These are phyloP conservation scores for Epicoccum nigrum DNA, from an alignment of 2,329 filamentous ascomycete genomes.

Conservation along the genomic window DNA sequence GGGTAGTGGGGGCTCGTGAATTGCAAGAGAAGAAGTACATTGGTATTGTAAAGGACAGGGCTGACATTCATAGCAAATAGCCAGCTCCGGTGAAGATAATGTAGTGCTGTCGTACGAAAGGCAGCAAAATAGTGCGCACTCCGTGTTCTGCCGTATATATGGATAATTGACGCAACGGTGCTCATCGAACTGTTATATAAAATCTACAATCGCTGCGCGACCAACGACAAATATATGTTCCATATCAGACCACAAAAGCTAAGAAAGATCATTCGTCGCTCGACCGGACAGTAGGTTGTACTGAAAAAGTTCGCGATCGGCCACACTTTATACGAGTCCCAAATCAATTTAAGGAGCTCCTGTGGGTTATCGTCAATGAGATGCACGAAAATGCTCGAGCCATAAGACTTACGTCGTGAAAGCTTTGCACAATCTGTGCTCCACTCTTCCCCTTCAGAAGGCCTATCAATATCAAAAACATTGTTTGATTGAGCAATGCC, in stretches of 20 bases:
- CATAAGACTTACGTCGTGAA: slow-evolving; percentile 50
- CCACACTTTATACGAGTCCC: slow-evolving; percentile 75
- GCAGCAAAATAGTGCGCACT: too few relatives aligned
- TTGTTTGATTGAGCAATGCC: slow-evolving; percentile 67
- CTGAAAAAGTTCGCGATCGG: slow-evolving; percentile 73
- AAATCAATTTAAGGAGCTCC: slow-evolving; percentile 45
- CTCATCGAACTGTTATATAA: not conserved
- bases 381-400: slow-evolving; percentile 47
- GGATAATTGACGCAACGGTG: too few relatives aligned
- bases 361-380: slow-evolving; percentile 23
- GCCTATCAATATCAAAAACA: slow-evolving; percentile 68
- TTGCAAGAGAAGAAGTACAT: too few relatives aligned
- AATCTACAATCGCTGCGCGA: slow-evolving; percentile 49
- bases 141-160: too few relatives aligned
- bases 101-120: too few relatives aligned
- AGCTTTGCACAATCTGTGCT: slow-evolving; percentile 39
- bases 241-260: slow-evolving; percentile 73
- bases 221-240: slow-evolving; percentile 76
- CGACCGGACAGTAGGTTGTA: slow-evolving; percentile 72
- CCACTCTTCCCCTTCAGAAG: slow-evolving; percentile 50
- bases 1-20: slow-evolving; percentile 14
- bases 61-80: too few relatives aligned
- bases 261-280: slow-evolving; percentile 73
- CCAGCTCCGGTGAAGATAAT: too few relatives aligned
- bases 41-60: too few relatives aligned